These are phyloP conservation scores for Exophiala dermatitidis DNA, from an alignment of 2,329 filamentous ascomycete species.

Conservation along the genomic window DNA sequence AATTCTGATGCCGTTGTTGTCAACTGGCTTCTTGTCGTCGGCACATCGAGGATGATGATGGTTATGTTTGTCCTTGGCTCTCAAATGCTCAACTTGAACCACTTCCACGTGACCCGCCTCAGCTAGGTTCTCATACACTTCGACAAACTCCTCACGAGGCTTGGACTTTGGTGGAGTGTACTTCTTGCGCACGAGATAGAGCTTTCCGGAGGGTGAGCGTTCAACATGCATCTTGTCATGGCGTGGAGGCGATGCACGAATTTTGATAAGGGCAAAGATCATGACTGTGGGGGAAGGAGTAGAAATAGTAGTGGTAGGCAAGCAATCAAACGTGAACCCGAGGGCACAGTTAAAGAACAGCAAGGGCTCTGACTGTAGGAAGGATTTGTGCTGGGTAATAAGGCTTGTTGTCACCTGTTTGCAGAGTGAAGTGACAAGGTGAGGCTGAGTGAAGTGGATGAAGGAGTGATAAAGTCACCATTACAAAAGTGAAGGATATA, in stretches of 20 bases:
- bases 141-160: neutral
- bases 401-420: neutral
- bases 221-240: neutral
- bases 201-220: neutral
- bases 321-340: too few relatives aligned
- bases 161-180: neutral
- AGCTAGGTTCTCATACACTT: neutral
- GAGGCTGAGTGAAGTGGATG: too few relatives aligned
- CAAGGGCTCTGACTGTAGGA: neutral
- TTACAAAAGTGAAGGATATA: neutral
- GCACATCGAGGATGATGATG: neutral
- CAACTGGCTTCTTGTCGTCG: neutral
- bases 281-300: neutral
- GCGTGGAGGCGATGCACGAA: neutral
- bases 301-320: neutral
- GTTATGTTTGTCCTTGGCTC: neutral
- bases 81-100: neutral
- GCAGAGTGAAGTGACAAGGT: neutral
- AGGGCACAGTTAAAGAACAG: neutral
- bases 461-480: neutral
- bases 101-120: neutral
- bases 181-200: conserved; percentile 3
- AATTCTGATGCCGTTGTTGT: neutral
- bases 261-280: neutral
- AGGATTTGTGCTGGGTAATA: neutral